Conservation (phyloP, 306 rosid species). For the Mucuna pruriens region DNA sequence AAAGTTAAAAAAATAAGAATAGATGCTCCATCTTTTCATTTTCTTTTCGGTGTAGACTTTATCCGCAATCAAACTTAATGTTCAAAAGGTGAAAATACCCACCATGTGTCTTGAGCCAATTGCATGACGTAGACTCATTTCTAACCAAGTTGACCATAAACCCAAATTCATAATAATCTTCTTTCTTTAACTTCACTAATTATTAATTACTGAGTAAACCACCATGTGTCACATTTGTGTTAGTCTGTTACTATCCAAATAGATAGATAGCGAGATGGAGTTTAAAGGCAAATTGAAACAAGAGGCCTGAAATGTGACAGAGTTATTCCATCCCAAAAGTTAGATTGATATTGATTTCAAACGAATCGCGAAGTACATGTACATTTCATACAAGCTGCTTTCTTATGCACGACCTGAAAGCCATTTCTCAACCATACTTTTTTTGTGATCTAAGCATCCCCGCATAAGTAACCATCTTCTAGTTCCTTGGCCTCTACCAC, state of each 20-base stretch:
- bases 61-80: neutral
- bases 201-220: constrained; percentile 1
- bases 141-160: constrained; percentile 44
- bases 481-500: neutral
- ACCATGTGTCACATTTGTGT: constrained; percentile 19
- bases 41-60: neutral
- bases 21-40: neutral
- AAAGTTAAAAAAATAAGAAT: neutral
- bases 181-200: constrained; percentile 18
- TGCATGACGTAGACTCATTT: constrained; percentile 39
- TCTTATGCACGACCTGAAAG: constrained; percentile 58
- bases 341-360: constrained; percentile 52
- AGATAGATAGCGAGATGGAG: neutral
- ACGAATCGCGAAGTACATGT: constrained; percentile 44
- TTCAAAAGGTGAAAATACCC: constrained; percentile 17
- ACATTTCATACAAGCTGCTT: constrained; percentile 31
- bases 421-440: constrained; percentile 62
- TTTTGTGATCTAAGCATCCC: constrained; percentile 51
- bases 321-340: constrained; percentile 48
- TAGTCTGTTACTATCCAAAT: neutral
- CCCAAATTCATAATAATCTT: constrained; percentile 24
- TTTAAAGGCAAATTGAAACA: neutral
- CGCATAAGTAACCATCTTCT: neutral
- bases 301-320: neutral
- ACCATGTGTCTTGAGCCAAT: constrained; percentile 21